Evolutionary conservation across 148 eudicot species (phyloP).

Genomic region (Rhododendron mucronatum): DNA sequence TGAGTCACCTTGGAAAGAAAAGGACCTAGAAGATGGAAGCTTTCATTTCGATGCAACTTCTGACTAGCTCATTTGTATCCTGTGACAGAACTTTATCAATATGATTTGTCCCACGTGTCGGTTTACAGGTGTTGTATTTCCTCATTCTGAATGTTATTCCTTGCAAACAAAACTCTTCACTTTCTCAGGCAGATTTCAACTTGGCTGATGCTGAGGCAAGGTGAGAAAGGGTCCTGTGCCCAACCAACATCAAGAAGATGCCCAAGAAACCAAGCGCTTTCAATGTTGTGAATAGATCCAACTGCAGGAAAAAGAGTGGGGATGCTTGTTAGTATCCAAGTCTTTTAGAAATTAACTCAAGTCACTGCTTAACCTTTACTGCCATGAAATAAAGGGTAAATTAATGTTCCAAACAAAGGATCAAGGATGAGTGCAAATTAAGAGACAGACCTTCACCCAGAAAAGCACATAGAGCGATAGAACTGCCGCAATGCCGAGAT

Average conservation of each 20-base stretch:
- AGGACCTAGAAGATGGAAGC: neutral
- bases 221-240: conserved; percentile 76
- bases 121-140: neutral
- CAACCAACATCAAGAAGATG: conserved; percentile 69
- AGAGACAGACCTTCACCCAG: conserved; percentile 78
- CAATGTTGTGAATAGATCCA: conserved; percentile 86
- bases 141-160: neutral
- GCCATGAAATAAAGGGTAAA: neutral
- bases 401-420: neutral
- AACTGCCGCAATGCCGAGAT: conserved; percentile 75
- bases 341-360: neutral
- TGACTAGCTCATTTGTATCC: neutral
- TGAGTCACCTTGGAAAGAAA: neutral
- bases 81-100: neutral
- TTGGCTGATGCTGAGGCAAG: conserved; percentile 71
- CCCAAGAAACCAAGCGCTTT: conserved; percentile 71
- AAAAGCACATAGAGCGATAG: conserved; percentile 65
- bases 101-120: neutral
- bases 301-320: conserved; percentile 26
- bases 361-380: neutral
- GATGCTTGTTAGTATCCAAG: neutral
- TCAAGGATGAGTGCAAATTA: neutral
- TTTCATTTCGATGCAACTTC: neutral
- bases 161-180: neutral
- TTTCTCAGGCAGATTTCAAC: conserved; percentile 61